Evolutionary conservation across 306 rosid species (phyloP).

Genomic region (Dalbergia cochinchinensis): DNA sequence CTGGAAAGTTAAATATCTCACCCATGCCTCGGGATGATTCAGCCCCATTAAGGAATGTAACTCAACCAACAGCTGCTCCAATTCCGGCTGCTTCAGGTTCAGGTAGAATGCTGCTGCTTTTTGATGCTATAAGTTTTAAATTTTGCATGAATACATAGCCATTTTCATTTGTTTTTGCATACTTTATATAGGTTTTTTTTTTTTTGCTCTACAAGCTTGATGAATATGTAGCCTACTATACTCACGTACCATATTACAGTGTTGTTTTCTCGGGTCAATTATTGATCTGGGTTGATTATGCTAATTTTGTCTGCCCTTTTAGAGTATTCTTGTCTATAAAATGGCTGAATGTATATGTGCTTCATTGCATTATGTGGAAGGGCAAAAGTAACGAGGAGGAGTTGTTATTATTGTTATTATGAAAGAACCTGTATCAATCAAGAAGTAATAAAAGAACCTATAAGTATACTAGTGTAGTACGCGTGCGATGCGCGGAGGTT

Average conservation of each 20-base stretch:
- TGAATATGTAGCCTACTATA: constrained; percentile 23
- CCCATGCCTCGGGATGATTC: constrained; percentile 80
- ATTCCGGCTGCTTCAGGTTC: constrained; percentile 77
- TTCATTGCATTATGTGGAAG: constrained; percentile 6
- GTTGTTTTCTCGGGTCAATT: constrained; percentile 6
- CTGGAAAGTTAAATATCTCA: constrained; percentile 79
- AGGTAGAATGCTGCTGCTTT: constrained; percentile 59
- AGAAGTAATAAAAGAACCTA: too few species aligned
- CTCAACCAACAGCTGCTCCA: constrained; percentile 73
- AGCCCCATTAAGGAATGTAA: constrained; percentile 64
- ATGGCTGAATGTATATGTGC: neutral
- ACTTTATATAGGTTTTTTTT: constrained; percentile 19
- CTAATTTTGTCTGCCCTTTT: constrained; percentile 23
- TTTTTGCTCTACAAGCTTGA: neutral
- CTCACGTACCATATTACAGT: constrained; percentile 14
- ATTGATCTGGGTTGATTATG: constrained; percentile 22
- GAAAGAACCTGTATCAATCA: too few species aligned
- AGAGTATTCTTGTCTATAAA: constrained; percentile 1
- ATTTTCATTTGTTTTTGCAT: constrained; percentile 16
- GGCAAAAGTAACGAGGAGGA: too few species aligned
- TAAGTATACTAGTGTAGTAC: too few species aligned
- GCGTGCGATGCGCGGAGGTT: too few species aligned
- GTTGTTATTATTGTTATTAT: too few species aligned
- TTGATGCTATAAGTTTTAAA: constrained; percentile 13
- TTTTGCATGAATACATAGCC: constrained; percentile 33